Percentiles rank a stretch among this genome's conserved stretches.
Conservation (phyloP, 352 stramenopile genomes). For the Elongisporangium anandrum region DNA sequence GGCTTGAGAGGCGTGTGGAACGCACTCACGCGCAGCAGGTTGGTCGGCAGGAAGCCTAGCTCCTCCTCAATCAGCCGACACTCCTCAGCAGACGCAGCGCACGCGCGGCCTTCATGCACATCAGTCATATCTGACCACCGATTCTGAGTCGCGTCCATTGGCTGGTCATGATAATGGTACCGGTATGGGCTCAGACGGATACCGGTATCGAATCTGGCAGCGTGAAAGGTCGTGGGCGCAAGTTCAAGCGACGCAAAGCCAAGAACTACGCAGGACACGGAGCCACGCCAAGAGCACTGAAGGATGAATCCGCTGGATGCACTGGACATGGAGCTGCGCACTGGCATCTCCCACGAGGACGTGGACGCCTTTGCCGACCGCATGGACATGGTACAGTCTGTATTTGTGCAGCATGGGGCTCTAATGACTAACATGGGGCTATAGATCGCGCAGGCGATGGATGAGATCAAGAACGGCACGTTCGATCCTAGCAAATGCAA, state of each 20-base stretch:
- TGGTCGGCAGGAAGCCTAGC: slow-evolving; percentile 49
- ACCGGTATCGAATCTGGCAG: not conserved
- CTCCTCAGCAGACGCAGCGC: slow-evolving; percentile 23
- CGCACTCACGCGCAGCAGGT: slow-evolving; percentile 39
- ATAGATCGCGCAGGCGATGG: slow-evolving; percentile 68
- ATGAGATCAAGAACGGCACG: slow-evolving; percentile 77
- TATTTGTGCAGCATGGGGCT: not conserved
- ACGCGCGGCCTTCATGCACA: slow-evolving; percentile 33
- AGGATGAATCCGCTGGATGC: slow-evolving; percentile 51
- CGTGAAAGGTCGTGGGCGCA: slow-evolving; percentile 3
- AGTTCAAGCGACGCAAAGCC: slow-evolving; percentile 38
- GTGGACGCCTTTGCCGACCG: slow-evolving; percentile 63
- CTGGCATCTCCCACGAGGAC: slow-evolving; percentile 55
- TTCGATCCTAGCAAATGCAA: slow-evolving; percentile 75
- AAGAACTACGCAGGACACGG: slow-evolving; percentile 42
- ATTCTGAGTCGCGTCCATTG: not conserved
- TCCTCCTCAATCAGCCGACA: slow-evolving; percentile 31
- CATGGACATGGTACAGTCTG: slow-evolving; percentile 55
- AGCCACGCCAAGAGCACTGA: too few species aligned
- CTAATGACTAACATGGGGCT: not conserved
- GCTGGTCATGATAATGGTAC: not conserved
- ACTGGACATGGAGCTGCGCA: slow-evolving; percentile 72
- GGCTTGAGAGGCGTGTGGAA: slow-evolving; percentile 11
- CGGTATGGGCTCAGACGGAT: not conserved
- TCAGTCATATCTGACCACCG: not conserved